Evolutionary conservation across 441 rosid genomes (phyloP).

Genomic region (Aleurites moluccanus): DNA sequence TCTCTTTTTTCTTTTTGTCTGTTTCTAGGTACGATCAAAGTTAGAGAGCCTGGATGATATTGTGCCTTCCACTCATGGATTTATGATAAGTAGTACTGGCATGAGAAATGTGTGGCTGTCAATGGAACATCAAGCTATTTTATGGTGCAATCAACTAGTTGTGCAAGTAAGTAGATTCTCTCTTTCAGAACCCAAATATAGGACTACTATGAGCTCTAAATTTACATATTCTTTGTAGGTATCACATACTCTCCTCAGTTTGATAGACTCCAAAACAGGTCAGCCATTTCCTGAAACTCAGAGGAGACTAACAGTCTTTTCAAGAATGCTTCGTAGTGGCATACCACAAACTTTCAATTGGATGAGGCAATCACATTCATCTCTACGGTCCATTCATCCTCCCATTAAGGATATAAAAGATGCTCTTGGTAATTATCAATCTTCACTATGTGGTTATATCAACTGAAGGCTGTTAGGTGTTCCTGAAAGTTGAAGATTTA

Average conservation of each 20-base stretch:
- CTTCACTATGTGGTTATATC: constrained; percentile 11
- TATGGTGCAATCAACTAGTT: constrained; percentile 98
- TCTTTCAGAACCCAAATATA: constrained; percentile 21
- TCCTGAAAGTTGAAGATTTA: constrained; percentile 12
- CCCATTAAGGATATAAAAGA: constrained; percentile 46
- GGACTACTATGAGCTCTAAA: constrained; percentile 21
- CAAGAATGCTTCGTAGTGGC: constrained; percentile 90
- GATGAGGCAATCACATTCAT: constrained; percentile 51
- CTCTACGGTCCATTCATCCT: constrained; percentile 40
- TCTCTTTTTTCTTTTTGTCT: constrained; percentile 10
- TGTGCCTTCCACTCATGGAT: constrained; percentile 92
- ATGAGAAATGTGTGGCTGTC: constrained; percentile 97
- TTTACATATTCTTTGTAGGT: constrained; percentile 53
- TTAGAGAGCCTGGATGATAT: constrained; percentile 84
- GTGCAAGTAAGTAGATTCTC: constrained; percentile 70
- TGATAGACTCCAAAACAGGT: constrained; percentile 74
- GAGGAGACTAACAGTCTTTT: constrained; percentile 60
- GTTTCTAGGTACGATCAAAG: constrained; percentile 74
- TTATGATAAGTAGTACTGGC: constrained; percentile 84
- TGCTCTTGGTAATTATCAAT: constrained; percentile 41
- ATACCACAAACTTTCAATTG: constrained; percentile 69
- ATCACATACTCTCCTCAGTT: constrained; percentile 94
- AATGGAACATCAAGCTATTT: constrained; percentile 97
- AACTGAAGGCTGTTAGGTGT: constrained; percentile 1
- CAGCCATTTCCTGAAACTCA: constrained; percentile 64